These are phyloP conservation scores for Lentinus tigrinus DNA, from an alignment of 768 basidiomycete species.

Conservation along the genomic window DNA sequence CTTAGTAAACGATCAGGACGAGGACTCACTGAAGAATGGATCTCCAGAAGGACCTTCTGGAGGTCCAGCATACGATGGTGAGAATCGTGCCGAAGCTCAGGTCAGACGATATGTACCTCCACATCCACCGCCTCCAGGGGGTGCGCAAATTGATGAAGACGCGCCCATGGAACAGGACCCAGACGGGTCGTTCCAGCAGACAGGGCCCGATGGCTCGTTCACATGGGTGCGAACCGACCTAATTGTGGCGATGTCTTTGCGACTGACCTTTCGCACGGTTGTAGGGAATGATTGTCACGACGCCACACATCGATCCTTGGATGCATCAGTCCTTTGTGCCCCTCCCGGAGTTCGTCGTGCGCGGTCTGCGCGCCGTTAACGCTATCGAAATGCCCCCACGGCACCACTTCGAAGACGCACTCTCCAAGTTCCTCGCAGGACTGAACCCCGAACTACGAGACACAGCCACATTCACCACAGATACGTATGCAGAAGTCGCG, in stretches of 20 bases:
- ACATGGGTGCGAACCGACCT: constrained; percentile 32
- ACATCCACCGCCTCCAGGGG: constrained; percentile 17
- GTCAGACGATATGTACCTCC: constrained; percentile 27
- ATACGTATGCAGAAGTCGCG: constrained; percentile 52
- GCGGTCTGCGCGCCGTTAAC: constrained; percentile 53
- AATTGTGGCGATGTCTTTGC: background rate
- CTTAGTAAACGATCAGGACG: constrained; percentile 30
- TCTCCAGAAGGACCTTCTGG: constrained; percentile 17
- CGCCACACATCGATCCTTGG: constrained; percentile 57
- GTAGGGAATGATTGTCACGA: constrained; percentile 36
- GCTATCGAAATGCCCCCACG: constrained; percentile 61
- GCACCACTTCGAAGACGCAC: constrained; percentile 48
- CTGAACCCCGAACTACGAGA: constrained; percentile 58
- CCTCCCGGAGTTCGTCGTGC: constrained; percentile 54
- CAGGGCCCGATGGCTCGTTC: constrained; percentile 36
- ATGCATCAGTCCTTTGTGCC: constrained; percentile 54
- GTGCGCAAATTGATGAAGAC: constrained; percentile 20
- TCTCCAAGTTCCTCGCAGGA: constrained; percentile 47
- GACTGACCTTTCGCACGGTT: constrained; percentile 31
- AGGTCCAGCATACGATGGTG: constrained; percentile 22
- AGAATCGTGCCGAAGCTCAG: constrained; percentile 25
- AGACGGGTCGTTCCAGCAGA: constrained; percentile 19
- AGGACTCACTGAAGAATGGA: constrained; percentile 14
- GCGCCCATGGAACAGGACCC: constrained; percentile 21
- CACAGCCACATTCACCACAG: constrained; percentile 55